Evolutionary conservation across 192 early-diverging fungal genomes (phyloP), one percentile per base, ranked within the genome.

Genomic region (Phlyctochytrium bullatum): DNA sequence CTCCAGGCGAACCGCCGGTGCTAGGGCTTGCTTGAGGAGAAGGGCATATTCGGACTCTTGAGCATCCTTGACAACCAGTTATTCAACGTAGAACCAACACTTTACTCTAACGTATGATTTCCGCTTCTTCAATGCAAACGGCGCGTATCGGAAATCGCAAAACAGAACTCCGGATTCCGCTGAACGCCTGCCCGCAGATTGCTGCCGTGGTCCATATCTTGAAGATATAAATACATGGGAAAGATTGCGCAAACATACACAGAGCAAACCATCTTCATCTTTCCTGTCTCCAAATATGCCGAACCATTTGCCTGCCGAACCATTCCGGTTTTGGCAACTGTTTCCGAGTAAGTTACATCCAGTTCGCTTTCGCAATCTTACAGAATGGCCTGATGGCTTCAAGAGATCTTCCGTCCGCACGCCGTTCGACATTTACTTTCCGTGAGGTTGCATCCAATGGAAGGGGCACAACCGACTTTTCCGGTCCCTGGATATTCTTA

Each of bases 91-190:
- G 33, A 65, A 56, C 31, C 36, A 10, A 54, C 61, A 28, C 14
- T 1, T 62, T 65, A 73, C 80, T 67, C 84, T 83, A 52, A 40
- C 52, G 59, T 77, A 79, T n/a, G 58, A 62, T 56, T 88, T 62
- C 62, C 90, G 77, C 64, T 88, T 84, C 17, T 65, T 53, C 12
- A 81, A 29, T 17, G 90, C 79, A 59, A 92, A 92, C 4, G 90
- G 85, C 1, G 90, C 77, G 64, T 92, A 89, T 63, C 89, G 88
- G 68, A 93, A 86, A 40, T 92, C 90, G 69, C 88, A 90, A 59
- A 85, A 85, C 25, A 92, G 66, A 0, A 65, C 72, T 3, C 88
- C 90, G 12, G 77, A 76, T 31, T 81, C 78, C 17, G 82, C 74
- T 36, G 84, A 80, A 10, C 73, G 78, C 32, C 71, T 77, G 52